A percentile compares a stretch with the other conserved stretches of the same genome.
These are phyloP conservation scores for Oxytropis ochrocephala DNA, from an alignment of 306 rosid genomes.

Conservation along the genomic window DNA sequence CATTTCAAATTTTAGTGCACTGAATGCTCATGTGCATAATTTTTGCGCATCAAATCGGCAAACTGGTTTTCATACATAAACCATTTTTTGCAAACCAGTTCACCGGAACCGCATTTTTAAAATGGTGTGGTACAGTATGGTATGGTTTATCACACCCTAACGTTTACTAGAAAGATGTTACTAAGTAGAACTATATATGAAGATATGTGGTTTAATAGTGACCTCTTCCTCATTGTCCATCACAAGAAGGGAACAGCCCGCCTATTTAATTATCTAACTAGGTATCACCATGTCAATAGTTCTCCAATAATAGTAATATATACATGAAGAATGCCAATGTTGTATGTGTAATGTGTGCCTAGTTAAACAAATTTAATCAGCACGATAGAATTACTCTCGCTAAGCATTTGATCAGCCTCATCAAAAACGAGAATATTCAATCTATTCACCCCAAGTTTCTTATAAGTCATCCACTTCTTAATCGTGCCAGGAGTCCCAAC, in stretches of 20 bases:
- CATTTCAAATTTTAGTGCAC: conserved; percentile 54
- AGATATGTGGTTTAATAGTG: neutral
- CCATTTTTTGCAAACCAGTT: no score
- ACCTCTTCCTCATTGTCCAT: neutral
- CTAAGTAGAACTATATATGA: neutral
- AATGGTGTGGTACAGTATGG: no score
- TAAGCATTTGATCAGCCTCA: conserved; percentile 79
- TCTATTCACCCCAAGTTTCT: conserved; percentile 41
- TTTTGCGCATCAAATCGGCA: no score
- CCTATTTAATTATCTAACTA: neutral
- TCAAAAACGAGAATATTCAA: conserved; percentile 84
- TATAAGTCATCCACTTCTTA: conserved; percentile 51
- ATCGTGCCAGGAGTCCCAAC: conserved; percentile 96
- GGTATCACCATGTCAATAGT: neutral
- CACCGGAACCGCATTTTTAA: no score
- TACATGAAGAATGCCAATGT: neutral
- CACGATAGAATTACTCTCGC: conserved; percentile 8
- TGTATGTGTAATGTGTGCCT: neutral
- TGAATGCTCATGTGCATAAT: conserved; percentile 72
- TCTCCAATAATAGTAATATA: neutral
- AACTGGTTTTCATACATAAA: no score
- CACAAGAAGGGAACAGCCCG: neutral
- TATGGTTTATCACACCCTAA: neutral
- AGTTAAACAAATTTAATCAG: neutral
- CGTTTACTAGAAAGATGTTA: neutral